phyloP scores from a whole-genome alignment of 148 eudicot genomes.

The Fallopia convolvulus region DNA sequence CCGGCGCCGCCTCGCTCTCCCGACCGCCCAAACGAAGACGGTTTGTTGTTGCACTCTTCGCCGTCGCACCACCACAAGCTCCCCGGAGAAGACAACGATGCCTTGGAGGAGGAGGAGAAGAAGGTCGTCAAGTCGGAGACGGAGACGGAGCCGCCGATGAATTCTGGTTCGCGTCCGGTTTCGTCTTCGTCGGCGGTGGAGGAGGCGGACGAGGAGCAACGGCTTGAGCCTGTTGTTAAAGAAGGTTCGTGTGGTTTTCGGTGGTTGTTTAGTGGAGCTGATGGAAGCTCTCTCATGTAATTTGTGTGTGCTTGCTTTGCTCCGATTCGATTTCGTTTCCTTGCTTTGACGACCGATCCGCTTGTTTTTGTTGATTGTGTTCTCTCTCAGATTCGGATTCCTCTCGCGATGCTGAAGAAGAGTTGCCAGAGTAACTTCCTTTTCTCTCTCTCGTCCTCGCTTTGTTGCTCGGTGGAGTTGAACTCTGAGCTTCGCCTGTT shows the following conservation, averaged over 20 bases:
- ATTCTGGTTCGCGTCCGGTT: neutral
- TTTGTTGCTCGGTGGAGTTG: conserved; percentile 3
- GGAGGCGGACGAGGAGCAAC: neutral
- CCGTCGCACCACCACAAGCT: neutral
- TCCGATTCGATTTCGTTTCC: conserved; percentile 11
- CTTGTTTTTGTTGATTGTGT: conserved; percentile 12
- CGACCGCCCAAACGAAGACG: neutral
- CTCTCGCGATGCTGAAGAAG: neutral
- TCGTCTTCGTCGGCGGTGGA: neutral
- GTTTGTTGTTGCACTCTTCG: neutral
- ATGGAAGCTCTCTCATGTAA: neutral
- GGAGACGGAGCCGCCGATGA: conserved; percentile 4
- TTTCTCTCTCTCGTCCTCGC: neutral
- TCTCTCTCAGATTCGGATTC: conserved; percentile 12
- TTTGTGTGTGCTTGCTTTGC: conserved; percentile 1
- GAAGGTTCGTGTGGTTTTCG: neutral
- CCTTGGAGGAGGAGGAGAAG: conserved; percentile 2
- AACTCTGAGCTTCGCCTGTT: neutral
- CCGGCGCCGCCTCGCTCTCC: neutral
- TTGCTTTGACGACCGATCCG: conserved; percentile 13
- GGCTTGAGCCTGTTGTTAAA: conserved; percentile 1
- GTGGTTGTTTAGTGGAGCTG: neutral
- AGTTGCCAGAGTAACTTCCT: conserved; percentile 13
- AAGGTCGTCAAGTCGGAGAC: neutral
- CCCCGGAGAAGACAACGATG: neutral